These are phyloP conservation scores for Tephrocybe sp. DNA, from an alignment of 768 basidiomycete genomes.

Conservation along the genomic window DNA sequence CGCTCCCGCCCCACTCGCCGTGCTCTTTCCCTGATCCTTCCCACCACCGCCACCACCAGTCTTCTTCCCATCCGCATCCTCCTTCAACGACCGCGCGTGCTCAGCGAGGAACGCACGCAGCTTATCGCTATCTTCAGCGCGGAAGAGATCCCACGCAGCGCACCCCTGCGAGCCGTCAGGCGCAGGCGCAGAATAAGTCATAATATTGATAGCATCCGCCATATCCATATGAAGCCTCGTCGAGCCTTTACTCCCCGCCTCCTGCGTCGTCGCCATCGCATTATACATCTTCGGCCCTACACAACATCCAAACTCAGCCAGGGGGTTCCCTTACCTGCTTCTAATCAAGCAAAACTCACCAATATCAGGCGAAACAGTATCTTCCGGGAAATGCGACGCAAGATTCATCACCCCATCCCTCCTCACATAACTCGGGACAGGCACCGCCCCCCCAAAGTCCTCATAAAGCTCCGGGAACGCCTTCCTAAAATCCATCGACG, in stretches of 20 bases:
- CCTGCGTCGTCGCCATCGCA: slow-evolving; percentile 73
- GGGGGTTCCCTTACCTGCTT: too few relatives aligned
- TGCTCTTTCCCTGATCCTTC: too few relatives aligned
- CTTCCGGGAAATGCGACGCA: slow-evolving; percentile 84
- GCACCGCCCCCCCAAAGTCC: slow-evolving; percentile 82
- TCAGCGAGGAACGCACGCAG: slow-evolving; percentile 67
- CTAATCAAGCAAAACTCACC: slow-evolving; percentile 41
- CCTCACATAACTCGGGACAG: slow-evolving; percentile 88
- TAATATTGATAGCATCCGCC: slow-evolving; percentile 91
- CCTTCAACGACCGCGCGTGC: slow-evolving; percentile 26
- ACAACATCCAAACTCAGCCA: slow-evolving; percentile 17
- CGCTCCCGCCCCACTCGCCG: not conserved
- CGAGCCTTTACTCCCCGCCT: slow-evolving; percentile 72
- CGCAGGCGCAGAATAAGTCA: slow-evolving; percentile 68
- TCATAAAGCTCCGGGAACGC: slow-evolving; percentile 84
- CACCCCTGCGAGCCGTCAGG: slow-evolving; percentile 68
- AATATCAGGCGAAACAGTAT: slow-evolving; percentile 77
- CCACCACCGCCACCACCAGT: too few relatives aligned
- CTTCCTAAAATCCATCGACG: slow-evolving; percentile 79
- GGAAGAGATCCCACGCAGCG: slow-evolving; percentile 92
- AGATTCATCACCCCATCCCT: slow-evolving; percentile 89
- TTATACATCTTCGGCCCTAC: slow-evolving; percentile 95
- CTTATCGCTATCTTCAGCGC: slow-evolving; percentile 76
- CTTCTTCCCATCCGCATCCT: not conserved
- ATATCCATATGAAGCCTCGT: slow-evolving; percentile 94